A percentile compares a stretch with the other conserved stretches of the same genome.
Conservation (phyloP, 2,329 filamentous ascomycete species). For the Chalaropsis ovoidea region DNA sequence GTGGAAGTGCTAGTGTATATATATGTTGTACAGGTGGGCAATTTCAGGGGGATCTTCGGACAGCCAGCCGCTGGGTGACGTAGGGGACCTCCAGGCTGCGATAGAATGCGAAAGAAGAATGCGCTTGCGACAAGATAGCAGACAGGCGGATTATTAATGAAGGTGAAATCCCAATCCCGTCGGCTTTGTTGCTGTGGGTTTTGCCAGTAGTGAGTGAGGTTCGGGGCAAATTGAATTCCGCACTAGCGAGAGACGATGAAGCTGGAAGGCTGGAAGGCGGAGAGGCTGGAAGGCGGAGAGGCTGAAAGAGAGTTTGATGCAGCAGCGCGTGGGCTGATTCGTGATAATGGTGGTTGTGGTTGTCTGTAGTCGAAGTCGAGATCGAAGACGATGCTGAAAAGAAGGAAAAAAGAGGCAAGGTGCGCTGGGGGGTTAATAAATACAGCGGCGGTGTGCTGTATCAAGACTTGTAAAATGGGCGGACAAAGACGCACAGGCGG, state of each 20-base stretch:
- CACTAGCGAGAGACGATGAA: not conserved
- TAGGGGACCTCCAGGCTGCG: conserved; percentile 24
- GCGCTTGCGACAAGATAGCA: not conserved
- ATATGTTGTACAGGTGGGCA: not conserved
- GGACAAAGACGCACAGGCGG: not conserved
- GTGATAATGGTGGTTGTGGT: not conserved
- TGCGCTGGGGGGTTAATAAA: not conserved
- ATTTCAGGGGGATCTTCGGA: not conserved
- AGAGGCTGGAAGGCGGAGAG: not conserved
- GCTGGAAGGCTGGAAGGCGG: not conserved
- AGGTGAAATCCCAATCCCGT: not conserved
- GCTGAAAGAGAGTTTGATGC: not conserved
- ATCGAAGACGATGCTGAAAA: not conserved
- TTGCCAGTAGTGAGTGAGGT: not conserved
- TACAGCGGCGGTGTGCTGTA: not conserved
- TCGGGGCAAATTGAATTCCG: not conserved
- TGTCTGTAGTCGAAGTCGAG: not conserved
- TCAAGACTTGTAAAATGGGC: not conserved
- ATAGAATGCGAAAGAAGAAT: conserved; percentile 13
- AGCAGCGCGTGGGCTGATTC: not conserved
- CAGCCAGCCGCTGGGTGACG: conserved; percentile 5
- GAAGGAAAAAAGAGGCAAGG: not conserved
- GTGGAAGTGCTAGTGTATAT: not conserved
- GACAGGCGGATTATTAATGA: conserved; percentile 8
- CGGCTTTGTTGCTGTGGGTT: not conserved